Percentiles rank a stretch among this genome's conserved stretches.
Evolutionary conservation across 2,329 filamentous ascomycete species (phyloP).

Genomic region (Sodiomyces alkalinus): DNA sequence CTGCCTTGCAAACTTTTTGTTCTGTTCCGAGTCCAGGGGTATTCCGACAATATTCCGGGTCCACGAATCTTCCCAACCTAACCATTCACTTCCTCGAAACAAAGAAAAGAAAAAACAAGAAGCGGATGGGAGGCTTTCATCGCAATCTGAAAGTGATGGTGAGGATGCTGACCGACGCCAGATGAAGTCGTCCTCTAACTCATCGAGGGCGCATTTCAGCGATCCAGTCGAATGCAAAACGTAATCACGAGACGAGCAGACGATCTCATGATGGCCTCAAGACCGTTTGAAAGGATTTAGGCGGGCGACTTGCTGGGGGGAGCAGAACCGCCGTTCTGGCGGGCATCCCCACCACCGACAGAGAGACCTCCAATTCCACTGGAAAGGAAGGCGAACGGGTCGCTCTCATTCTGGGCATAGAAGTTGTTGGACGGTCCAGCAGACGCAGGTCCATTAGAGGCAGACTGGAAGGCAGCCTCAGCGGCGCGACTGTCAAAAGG

Average conservation of each 20-base stretch:
- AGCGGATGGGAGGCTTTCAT: slow-evolving; percentile 8
- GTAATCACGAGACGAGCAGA: too few species aligned
- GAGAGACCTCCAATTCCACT: slow-evolving; percentile 57
- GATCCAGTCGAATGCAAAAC: too few species aligned
- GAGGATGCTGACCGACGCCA: too few species aligned
- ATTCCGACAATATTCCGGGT: slow-evolving; percentile 14
- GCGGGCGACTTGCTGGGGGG: slow-evolving; percentile 45
- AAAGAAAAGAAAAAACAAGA: slow-evolving; percentile 16
- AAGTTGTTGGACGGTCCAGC: slow-evolving; percentile 61
- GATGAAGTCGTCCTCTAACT: too few species aligned
- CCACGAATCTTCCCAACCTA: slow-evolving; percentile 26
- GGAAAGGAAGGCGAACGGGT: slow-evolving; percentile 70
- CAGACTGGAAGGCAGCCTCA: slow-evolving; percentile 86
- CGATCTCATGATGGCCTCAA: not conserved
- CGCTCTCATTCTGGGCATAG: slow-evolving; percentile 49
- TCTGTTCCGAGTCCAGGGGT: slow-evolving; percentile 15
- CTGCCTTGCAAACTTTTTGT: slow-evolving; percentile 24
- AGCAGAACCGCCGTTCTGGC: slow-evolving; percentile 44
- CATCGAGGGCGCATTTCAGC: too few species aligned
- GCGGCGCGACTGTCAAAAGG: slow-evolving; percentile 88
- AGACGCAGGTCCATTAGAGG: slow-evolving; percentile 65
- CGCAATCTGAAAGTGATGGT: slow-evolving; percentile 1
- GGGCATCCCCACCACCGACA: slow-evolving; percentile 49
- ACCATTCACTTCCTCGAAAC: slow-evolving; percentile 22
- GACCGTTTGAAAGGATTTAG: slow-evolving; percentile 22